Evolutionary conservation across 768 basidiomycete genomes (phyloP), one percentile per base, ranked within the genome.

Genomic region (Tylopilus vinaceipallidus): DNA sequence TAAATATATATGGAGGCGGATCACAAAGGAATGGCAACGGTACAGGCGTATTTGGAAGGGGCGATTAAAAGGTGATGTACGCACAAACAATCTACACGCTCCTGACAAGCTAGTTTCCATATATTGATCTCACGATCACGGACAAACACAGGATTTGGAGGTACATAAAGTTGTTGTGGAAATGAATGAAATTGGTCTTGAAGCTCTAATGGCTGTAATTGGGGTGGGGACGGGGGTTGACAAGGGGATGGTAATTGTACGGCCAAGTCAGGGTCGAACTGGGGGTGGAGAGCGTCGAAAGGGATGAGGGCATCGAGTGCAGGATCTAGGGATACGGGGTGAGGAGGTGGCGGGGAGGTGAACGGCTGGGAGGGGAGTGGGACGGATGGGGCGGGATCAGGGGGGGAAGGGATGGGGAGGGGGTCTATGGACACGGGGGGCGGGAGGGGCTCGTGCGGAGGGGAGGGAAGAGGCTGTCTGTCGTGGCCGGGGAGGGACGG

Each of bases 91-190:
- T 67, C 66, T 52, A 67, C 66, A 37, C 66, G 63, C 53, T 67
- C 66, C 53, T 69, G 66, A 42, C 66, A 67, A 13, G 66, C 66
- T 14, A 67, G 54, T 52, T 67, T 67, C 66, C 66, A 67, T 43
- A 67, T 67, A 47, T 67, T 67, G 56, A 69, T 61, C 38, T 67
- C 66, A 19, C 66, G 57, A 58, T 69, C 67, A 23, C 66, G 67
- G 46, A 58, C 61, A 41, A 63, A 56, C 24, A 56, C 56, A 16
- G 67, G 67, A 42, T 51, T 50, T 14, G 59, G 64, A 17, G 61
- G 59, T 47, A 64, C 59, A 55, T 66, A 66, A 35, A 65, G 54
- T 10, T 58, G 63, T 11, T 54, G 57, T 35, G 57, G 42, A 52
- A 61, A 66, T 12, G 64, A 53, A 23, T 56, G 57, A 32, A 59